These are phyloP conservation scores for Trypanosoma caninum DNA, from an alignment of 208 protist species.

Conservation along the genomic window DNA sequence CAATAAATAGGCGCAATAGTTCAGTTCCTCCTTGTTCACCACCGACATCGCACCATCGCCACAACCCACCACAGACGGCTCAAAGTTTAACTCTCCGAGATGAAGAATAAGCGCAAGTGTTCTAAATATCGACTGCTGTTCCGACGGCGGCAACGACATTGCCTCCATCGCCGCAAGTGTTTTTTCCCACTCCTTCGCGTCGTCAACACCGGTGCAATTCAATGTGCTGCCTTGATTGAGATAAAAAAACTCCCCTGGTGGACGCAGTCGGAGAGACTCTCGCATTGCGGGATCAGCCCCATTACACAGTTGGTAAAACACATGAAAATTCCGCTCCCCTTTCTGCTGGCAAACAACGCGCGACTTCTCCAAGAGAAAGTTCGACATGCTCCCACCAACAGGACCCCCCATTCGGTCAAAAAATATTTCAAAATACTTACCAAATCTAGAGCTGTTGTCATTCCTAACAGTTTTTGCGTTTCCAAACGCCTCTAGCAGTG, in stretches of 20 bases:
- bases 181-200: slow-evolving; percentile 72
- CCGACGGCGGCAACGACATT: slow-evolving; percentile 73
- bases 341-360: slow-evolving; percentile 74
- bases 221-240: slow-evolving; percentile 48
- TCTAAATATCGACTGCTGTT: slow-evolving; percentile 77
- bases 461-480: slow-evolving; percentile 93
- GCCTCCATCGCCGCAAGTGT: slow-evolving; percentile 89
- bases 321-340: slow-evolving; percentile 95
- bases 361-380: slow-evolving; percentile 92
- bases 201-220: slow-evolving; percentile 76
- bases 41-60: slow-evolving; percentile 20
- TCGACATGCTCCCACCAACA: slow-evolving; percentile 79
- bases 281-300: slow-evolving; percentile 41
- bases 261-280: slow-evolving; percentile 30
- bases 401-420: slow-evolving; percentile 79
- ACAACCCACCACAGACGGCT: slow-evolving; percentile 7
- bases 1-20: slow-evolving; percentile 53
- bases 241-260: slow-evolving; percentile 65
- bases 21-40: slow-evolving; percentile 34
- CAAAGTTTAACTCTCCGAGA: slow-evolving; percentile 93
- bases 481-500: slow-evolving; percentile 90
- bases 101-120: slow-evolving; percentile 93
- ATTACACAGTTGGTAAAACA: slow-evolving; percentile 93
- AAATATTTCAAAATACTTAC: slow-evolving; percentile 92
- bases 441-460: slow-evolving; percentile 92